Base-by-base conservation (phyloP, 495 filamentous ascomycete genomes). In the Penicillium canariense region DNA sequence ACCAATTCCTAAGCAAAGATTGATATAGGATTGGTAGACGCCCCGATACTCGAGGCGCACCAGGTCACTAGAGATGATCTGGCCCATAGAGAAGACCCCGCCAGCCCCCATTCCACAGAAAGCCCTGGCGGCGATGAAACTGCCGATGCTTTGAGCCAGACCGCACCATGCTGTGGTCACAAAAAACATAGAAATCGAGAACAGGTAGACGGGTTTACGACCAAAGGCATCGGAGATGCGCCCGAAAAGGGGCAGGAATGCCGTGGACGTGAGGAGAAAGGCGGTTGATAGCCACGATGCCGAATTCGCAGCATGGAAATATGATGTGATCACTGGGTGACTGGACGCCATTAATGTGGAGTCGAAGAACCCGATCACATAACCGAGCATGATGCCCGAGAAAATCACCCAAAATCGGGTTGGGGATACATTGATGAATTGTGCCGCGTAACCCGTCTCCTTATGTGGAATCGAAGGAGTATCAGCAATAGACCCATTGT, bases 251-350 rank as follows among this genome's bases (percentile, higher is more conserved):
- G 88, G 88, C 62, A 90, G 81, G 60, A 90, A 86, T 27, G 83
- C 80, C 4, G 87, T 90, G 14, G 83, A 85, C 0, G 87, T 91
- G n/a, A 93, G 72, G 8, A 91, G 62, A 50, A 91, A 93, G 0
- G 87, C 83, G 0, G 88, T 91, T 18, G 88, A 90, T 4, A 93
- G 75, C 89, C 89, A 93, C 9, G 87, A 90, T 6, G 88, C 88
- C 15, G 80, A 76, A 61, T 91, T 90, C 12, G 86, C 86, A 45
- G 84, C 79, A 47, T 85, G 74, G 65, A 93, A 91, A 61, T 89
- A 81, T 0, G 87, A 89, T 0, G 88, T 91, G 48, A 93, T 90
- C 28, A 89, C 86, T 8, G 88, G 89, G 67, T 93, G 88, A 39
- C 81, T 87, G 2, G 87, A 89, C 0, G 88, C 87, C 87, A 93